Evolutionary conservation across 345 rosid genomes (phyloP).

Genomic region (Capsella bursapastoris): DNA sequence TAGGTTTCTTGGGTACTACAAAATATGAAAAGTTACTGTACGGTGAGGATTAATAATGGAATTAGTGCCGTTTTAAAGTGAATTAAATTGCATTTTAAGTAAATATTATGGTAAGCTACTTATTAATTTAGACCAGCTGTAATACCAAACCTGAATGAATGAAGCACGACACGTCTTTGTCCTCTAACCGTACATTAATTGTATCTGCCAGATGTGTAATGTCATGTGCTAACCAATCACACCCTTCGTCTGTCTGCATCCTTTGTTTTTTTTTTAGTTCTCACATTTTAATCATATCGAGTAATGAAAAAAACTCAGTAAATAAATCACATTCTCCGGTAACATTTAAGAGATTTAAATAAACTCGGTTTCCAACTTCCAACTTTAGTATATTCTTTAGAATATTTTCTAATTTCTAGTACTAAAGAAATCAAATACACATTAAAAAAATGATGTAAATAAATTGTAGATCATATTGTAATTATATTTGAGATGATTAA

Average conservation of each 20-base stretch:
- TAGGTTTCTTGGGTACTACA: conserved; percentile 1
- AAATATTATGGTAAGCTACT: not conserved
- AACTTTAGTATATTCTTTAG: not conserved
- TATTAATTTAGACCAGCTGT: conserved; percentile 27
- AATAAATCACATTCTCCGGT: not conserved
- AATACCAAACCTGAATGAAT: conserved; percentile 33
- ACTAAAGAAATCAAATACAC: not conserved
- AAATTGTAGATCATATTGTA: not conserved
- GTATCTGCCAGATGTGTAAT: conserved; percentile 35
- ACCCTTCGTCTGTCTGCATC: conserved; percentile 5
- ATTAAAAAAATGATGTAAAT: not conserved
- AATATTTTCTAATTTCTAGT: not conserved
- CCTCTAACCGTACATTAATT: conserved; percentile 27
- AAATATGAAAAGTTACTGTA: not conserved
- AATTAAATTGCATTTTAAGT: conserved; percentile 1
- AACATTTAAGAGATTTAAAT: not conserved
- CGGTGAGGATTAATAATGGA: not conserved
- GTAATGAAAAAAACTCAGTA: not conserved
- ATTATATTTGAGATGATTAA: not conserved
- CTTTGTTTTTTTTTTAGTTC: not conserved
- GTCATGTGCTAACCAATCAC: conserved; percentile 41
- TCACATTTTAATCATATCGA: not conserved
- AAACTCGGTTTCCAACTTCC: not conserved
- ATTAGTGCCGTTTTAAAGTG: not conserved
- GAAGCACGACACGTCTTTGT: conserved; percentile 38